Evolutionary conservation across 768 basidiomycete species (phyloP).

Genomic region (Naganishia vishniacii): DNA sequence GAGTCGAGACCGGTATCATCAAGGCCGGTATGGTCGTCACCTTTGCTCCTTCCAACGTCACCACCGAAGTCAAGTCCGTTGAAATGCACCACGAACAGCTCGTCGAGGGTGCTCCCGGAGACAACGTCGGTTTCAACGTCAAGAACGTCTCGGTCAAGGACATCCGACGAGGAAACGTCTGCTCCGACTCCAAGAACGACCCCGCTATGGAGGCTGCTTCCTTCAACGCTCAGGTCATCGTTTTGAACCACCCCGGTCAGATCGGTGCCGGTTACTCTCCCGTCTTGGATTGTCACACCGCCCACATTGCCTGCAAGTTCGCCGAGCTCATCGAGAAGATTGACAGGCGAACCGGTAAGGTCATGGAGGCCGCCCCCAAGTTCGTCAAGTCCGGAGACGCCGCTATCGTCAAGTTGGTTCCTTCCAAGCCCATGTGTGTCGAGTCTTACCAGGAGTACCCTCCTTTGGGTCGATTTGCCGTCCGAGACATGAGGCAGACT

Average conservation of each 20-base stretch:
- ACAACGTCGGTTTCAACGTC: constrained; percentile 99
- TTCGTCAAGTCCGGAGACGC: constrained; percentile 99
- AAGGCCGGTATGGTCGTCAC: constrained; percentile 98
- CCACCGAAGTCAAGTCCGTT: constrained; percentile 98
- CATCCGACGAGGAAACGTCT: constrained; percentile 98
- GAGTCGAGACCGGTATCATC: constrained; percentile 99
- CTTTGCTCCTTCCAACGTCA: constrained; percentile 95
- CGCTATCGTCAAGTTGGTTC: constrained; percentile 94
- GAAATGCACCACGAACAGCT: constrained; percentile 60
- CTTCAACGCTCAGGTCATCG: constrained; percentile 98
- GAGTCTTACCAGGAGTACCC: constrained; percentile 96
- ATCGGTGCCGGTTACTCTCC: constrained; percentile 98
- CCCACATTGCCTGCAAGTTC: constrained; percentile 99
- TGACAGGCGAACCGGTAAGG: constrained; percentile 95
- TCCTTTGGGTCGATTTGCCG: constrained; percentile 81
- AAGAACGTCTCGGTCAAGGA: constrained; percentile 99
- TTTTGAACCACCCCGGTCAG: constrained; percentile 99
- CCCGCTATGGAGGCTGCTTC: constrained; percentile 98
- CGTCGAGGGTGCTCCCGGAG: constrained; percentile 86
- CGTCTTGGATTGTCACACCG: constrained; percentile 99
- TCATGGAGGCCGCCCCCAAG: constrained; percentile 80
- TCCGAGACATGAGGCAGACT: constrained; percentile 99
- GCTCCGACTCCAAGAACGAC: constrained; percentile 99
- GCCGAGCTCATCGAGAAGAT: constrained; percentile 98
- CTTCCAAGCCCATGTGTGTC: constrained; percentile 92